phyloP scores from a whole-genome alignment of 108 stramenopile species.

The Nannochloropsis salina region DNA sequence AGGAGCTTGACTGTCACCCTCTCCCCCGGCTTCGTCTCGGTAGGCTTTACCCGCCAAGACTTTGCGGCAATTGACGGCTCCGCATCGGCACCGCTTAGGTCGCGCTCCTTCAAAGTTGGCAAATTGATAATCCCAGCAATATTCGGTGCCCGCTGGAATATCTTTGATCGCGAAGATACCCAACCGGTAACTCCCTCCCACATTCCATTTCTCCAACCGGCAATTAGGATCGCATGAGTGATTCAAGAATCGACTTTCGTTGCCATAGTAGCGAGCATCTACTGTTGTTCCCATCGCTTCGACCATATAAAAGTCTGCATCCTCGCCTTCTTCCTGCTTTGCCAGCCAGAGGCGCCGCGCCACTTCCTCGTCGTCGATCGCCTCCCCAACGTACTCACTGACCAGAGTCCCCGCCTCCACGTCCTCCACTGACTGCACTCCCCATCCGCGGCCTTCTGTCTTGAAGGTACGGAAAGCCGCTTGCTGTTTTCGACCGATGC shows the following conservation, averaged over 20 bases:
- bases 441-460: constrained; percentile 38
- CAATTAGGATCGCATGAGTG: constrained; percentile 59
- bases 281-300: constrained; percentile 31
- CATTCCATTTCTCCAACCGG: constrained; percentile 68
- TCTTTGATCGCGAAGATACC: constrained; percentile 69
- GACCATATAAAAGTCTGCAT: not conserved
- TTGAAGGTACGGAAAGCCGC: not conserved
- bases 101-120: not conserved
- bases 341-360: constrained; percentile 13
- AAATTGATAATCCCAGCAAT: constrained; percentile 77
- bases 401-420: constrained; percentile 51
- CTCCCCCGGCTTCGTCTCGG: not conserved
- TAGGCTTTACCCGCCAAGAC: not conserved
- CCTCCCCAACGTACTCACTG: constrained; percentile 49
- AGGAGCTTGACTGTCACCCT: not conserved
- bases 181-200: constrained; percentile 67
- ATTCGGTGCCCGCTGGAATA: constrained; percentile 67
- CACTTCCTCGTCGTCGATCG: constrained; percentile 25
- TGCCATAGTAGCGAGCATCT: constrained; percentile 48
- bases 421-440: constrained; percentile 33
- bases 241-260: constrained; percentile 51
- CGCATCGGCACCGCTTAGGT: not conserved
- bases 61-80: not conserved
- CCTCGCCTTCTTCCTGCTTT: not conserved
- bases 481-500: not conserved